Conservation (phyloP, 1,139 yeast species). For the Meyerozyma athensensis region DNA sequence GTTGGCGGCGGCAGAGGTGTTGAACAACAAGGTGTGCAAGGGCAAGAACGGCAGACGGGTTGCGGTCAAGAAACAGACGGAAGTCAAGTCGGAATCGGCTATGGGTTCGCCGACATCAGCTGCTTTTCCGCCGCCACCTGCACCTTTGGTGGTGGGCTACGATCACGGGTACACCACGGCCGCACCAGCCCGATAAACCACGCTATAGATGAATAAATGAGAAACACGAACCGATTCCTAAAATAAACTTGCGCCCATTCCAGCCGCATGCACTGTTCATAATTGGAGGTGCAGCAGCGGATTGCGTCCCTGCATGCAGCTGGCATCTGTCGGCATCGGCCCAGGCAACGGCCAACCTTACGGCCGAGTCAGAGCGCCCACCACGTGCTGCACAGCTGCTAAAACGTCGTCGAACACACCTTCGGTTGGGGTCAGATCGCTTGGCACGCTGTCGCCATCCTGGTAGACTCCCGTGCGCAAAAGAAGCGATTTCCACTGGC, state of each 20-base stretch:
- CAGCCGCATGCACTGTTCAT: slow-evolving; percentile 1
- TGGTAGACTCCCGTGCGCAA: slow-evolving; percentile 84
- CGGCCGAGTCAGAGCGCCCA: not conserved
- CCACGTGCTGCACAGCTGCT: slow-evolving; percentile 34
- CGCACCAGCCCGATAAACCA: not conserved
- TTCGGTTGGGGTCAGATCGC: slow-evolving; percentile 33
- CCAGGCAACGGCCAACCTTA: not conserved
- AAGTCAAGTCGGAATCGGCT: slow-evolving; percentile 3
- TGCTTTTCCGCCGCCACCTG: not conserved
- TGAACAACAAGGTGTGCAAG: slow-evolving; percentile 42
- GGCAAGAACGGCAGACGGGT: slow-evolving; percentile 46
- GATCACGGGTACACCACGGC: slow-evolving; percentile 5
- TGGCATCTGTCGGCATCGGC: slow-evolving; percentile 3
- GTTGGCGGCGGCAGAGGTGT: slow-evolving; percentile 51
- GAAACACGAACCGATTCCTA: not conserved
- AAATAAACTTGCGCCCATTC: not conserved
- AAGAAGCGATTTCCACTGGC: slow-evolving; percentile 84
- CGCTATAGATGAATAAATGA: not conserved
- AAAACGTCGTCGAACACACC: slow-evolving; percentile 49
- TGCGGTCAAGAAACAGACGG: slow-evolving; percentile 27
- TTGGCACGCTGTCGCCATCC: slow-evolving; percentile 42
- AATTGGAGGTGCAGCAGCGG: not conserved
- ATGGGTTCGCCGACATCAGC: slow-evolving; percentile 1
- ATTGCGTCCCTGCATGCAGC: not conserved
- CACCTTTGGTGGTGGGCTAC: slow-evolving; percentile 1